These are phyloP conservation scores for Saturnispora gosingensis DNA, from an alignment of 805 yeast species.

Conservation along the genomic window DNA sequence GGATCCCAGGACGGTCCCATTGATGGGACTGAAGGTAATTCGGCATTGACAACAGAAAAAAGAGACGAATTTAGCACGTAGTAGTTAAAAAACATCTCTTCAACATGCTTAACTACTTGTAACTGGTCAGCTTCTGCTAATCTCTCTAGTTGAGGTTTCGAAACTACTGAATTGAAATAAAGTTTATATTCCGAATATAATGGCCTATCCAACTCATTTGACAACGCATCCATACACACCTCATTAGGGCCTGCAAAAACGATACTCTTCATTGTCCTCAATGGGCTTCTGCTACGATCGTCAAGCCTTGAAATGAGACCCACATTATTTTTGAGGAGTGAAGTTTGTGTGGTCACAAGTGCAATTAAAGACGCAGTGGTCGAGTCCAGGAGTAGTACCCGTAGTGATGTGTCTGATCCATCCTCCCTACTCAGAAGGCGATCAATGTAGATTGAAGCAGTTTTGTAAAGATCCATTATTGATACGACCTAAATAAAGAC, in stretches of 20 bases:
- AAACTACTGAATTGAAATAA: constrained; percentile 66
- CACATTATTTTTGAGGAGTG: constrained; percentile 72
- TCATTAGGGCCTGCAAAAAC: constrained; percentile 69
- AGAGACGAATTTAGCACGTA: constrained; percentile 63
- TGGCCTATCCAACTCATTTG: constrained; percentile 66
- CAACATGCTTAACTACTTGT: constrained; percentile 67
- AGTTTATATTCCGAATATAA: constrained; percentile 72
- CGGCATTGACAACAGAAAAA: constrained; percentile 29
- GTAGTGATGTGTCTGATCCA: constrained; percentile 33
- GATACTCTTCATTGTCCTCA: constrained; percentile 76
- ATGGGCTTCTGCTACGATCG: constrained; percentile 47
- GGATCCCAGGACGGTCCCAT: constrained; percentile 36
- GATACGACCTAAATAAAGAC: not conserved
- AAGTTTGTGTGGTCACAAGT: constrained; percentile 83
- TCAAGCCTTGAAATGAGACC: constrained; percentile 69
- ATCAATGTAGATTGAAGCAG: constrained; percentile 36
- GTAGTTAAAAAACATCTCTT: constrained; percentile 82
- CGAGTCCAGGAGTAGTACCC: constrained; percentile 70
- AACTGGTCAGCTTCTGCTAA: constrained; percentile 85
- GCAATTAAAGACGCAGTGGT: constrained; percentile 78
- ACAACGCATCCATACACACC: constrained; percentile 49
- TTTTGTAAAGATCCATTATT: constrained; percentile 38
- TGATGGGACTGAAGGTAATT: constrained; percentile 14
- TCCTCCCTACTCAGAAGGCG: constrained; percentile 25
- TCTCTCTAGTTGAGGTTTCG: constrained; percentile 72